Percentiles rank a stretch among this genome's conserved stretches.
phyloP scores from a whole-genome alignment of 768 basidiomycete genomes.

The Multifurca ochricompacta region DNA sequence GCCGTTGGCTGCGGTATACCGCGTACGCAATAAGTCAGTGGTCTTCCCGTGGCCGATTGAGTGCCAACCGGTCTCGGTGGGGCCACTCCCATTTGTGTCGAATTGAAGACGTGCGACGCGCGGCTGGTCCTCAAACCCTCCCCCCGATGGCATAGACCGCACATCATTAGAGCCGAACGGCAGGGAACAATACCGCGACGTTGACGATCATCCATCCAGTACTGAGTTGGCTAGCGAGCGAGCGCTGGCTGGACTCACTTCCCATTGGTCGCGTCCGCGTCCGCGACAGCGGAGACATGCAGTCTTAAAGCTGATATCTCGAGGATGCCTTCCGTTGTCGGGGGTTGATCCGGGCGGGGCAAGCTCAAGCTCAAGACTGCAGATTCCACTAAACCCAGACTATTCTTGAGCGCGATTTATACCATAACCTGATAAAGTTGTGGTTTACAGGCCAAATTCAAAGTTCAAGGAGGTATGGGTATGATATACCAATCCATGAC shows the following conservation, averaged over 20 bases:
- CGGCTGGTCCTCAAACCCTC: slow-evolving; percentile 9
- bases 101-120: background rate
- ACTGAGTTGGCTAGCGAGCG: background rate
- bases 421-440: background rate
- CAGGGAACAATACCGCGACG: background rate
- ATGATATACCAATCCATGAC: too few relatives aligned
- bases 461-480: too few relatives aligned
- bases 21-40: background rate
- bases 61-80: slow-evolving; percentile 1
- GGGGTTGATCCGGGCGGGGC: background rate
- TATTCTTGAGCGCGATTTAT: background rate
- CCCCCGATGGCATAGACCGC: background rate
- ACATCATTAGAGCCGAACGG: background rate
- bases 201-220: slow-evolving; percentile 11
- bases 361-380: background rate
- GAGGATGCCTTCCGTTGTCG: slow-evolving; percentile 4
- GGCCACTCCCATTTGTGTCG: background rate
- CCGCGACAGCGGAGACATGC: background rate
- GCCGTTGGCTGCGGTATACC: background rate
- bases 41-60: slow-evolving; percentile 8
- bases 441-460: too few relatives aligned
- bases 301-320: background rate
- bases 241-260: background rate
- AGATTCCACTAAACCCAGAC: slow-evolving; percentile 3
- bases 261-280: background rate